Conservation (phyloP, 1,284 basidiomycete genomes). For the Ceratobasidium papillatum region DNA sequence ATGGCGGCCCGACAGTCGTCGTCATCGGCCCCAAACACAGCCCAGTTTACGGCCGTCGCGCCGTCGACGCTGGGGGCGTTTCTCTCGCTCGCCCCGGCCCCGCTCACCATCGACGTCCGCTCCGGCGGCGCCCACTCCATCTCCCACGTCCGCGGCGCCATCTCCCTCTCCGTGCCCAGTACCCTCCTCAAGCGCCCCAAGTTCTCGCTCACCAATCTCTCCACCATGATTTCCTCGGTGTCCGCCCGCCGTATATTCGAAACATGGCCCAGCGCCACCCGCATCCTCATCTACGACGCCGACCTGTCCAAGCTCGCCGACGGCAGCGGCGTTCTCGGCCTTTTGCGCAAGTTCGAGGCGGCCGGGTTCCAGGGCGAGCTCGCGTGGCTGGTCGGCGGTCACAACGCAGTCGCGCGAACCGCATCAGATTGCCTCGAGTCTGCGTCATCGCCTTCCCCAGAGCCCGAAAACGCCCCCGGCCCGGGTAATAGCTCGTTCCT, state of each 20-base stretch:
- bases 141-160: conserved; percentile 73
- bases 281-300: conserved; percentile 84
- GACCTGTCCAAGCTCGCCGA: conserved; percentile 70
- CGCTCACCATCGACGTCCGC: conserved; percentile 85
- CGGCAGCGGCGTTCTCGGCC: conserved; percentile 74
- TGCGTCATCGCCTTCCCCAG: conserved; percentile 56
- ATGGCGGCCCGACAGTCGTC: neutral
- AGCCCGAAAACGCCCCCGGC: conserved; percentile 57
- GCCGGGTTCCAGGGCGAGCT: conserved; percentile 74
- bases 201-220: conserved; percentile 78
- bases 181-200: conserved; percentile 90
- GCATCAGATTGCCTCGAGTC: conserved; percentile 64
- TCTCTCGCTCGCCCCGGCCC: conserved; percentile 42
- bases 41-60: conserved; percentile 9
- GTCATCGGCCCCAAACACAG: neutral
- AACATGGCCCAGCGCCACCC: conserved; percentile 62
- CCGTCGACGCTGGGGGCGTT: neutral
- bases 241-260: conserved; percentile 68
- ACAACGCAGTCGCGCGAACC: conserved; percentile 69
- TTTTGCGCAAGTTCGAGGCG: conserved; percentile 84
- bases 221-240: conserved; percentile 74
- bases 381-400: conserved; percentile 82
- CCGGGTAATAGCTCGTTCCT: conserved; percentile 43
- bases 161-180: conserved; percentile 91
- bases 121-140: conserved; percentile 76